A percentile compares a stretch with the other conserved stretches of the same genome.
These are phyloP conservation scores for Cercospora sp. DNA, from an alignment of 2,329 filamentous ascomycete species.

Conservation along the genomic window DNA sequence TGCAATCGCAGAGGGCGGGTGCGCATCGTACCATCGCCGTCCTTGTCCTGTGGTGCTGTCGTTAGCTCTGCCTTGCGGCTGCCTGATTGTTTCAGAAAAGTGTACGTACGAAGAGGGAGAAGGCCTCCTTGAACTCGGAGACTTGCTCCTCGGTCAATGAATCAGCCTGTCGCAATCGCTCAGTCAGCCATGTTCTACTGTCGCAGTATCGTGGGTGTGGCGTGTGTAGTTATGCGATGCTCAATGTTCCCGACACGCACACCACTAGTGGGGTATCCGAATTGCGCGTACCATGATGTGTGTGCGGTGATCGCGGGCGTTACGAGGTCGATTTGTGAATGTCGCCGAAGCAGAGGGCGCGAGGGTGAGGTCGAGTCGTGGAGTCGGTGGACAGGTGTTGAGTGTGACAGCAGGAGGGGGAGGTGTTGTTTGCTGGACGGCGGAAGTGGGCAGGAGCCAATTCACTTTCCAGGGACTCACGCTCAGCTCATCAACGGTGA, in stretches of 20 bases:
- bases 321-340: not conserved
- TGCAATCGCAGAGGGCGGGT: not conserved
- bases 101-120: conserved; percentile 95
- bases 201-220: not conserved
- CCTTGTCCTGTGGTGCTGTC: conserved; percentile 52
- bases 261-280: conserved; percentile 28
- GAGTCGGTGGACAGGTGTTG: not conserved
- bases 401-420: conserved; percentile 8
- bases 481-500: conserved; percentile 9
- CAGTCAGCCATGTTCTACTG: conserved; percentile 20
- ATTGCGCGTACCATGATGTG: conserved; percentile 32
- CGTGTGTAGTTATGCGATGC: not conserved
- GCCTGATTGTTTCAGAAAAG: conserved; percentile 9
- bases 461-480: conserved; percentile 2
- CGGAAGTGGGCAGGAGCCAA: conserved; percentile 13
- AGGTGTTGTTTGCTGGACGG: conserved; percentile 10
- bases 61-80: conserved; percentile 27
- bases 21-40: conserved; percentile 52
- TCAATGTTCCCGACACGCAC: conserved; percentile 4
- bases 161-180: conserved; percentile 68
- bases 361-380: not conserved
- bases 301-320: conserved; percentile 11
- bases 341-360: not conserved
- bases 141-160: conserved; percentile 99
- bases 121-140: conserved; percentile 99